These are phyloP conservation scores for Solanum appendiculatum DNA, from an alignment of 257 asterid genomes.

Conservation along the genomic window DNA sequence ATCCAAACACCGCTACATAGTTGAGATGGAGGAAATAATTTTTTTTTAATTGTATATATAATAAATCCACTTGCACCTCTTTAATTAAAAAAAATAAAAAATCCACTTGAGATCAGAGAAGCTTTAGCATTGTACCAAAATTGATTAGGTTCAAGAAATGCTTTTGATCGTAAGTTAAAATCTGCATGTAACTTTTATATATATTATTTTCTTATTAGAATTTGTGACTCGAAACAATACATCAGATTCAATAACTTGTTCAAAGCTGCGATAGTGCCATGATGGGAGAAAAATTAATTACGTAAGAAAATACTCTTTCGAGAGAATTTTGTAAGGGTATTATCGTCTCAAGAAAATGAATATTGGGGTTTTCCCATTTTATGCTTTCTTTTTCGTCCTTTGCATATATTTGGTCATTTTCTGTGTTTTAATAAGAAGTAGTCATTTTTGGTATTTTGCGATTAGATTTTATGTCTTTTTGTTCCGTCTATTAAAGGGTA, in stretches of 20 bases:
- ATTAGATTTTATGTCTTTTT: constrained; percentile 26
- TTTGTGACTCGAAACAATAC: neutral
- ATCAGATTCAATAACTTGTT: neutral
- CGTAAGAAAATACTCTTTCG: neutral
- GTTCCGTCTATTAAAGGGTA: constrained; percentile 11
- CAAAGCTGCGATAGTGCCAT: neutral
- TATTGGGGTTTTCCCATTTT: neutral
- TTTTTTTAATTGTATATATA: neutral
- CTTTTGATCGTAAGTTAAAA: neutral
- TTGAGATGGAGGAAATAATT: neutral
- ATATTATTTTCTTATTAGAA: neutral
- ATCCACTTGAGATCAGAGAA: neutral
- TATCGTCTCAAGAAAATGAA: neutral
- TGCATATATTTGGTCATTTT: constrained; percentile 17
- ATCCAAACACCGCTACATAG: neutral
- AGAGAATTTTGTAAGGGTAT: neutral
- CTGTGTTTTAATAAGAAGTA: constrained; percentile 4
- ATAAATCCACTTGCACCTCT: neutral
- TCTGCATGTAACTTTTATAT: neutral
- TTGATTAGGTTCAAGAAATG: neutral
- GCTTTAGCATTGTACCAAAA: neutral
- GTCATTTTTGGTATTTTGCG: constrained; percentile 21
- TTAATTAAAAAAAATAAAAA: too few species aligned
- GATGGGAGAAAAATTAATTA: neutral
- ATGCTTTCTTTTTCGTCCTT: neutral